phyloP scores from a whole-genome alignment of 2,329 filamentous ascomycete species.

The Cladophialophora yegresii region DNA sequence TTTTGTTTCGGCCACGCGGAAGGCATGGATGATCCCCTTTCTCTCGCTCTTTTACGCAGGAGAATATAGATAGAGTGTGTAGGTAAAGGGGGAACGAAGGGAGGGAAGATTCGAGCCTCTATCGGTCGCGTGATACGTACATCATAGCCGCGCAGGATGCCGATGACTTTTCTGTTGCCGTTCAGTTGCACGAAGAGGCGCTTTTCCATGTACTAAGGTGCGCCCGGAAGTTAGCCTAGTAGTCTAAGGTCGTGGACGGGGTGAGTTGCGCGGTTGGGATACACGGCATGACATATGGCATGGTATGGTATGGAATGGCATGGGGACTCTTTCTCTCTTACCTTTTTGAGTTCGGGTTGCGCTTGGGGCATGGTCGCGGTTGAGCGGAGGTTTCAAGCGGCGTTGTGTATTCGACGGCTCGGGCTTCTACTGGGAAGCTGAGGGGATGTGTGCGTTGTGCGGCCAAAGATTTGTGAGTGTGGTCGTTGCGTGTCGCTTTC shows the following conservation, averaged over 20 bases:
- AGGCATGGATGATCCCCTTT: too few relatives aligned
- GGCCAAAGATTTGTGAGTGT: neutral
- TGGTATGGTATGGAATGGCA: constrained; percentile 14
- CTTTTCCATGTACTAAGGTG: constrained; percentile 99
- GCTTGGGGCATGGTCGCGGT: constrained; percentile 79
- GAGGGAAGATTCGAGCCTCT: neutral
- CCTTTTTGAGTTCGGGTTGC: constrained; percentile 98
- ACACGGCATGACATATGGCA: constrained; percentile 24
- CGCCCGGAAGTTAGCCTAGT: too few relatives aligned
- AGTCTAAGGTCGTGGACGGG: neutral
- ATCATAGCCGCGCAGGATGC: constrained; percentile 92
- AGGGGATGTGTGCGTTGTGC: neutral
- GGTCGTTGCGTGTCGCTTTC: neutral
- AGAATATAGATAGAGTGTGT: neutral
- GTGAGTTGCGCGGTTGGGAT: constrained; percentile 25
- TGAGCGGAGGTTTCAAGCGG: neutral
- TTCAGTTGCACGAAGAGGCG: constrained; percentile 96
- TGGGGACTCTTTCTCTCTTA: constrained; percentile 46
- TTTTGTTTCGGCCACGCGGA: too few relatives aligned
- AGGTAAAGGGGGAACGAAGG: neutral
- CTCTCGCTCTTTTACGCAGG: neutral
- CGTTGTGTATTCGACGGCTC: neutral
- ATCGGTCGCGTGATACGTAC: constrained; percentile 55
- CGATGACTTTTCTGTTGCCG: constrained; percentile 95
- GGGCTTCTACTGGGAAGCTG: neutral